phyloP scores from a whole-genome alignment of 2,329 filamentous ascomycete genomes.

The Ceratocystis huliohia region DNA sequence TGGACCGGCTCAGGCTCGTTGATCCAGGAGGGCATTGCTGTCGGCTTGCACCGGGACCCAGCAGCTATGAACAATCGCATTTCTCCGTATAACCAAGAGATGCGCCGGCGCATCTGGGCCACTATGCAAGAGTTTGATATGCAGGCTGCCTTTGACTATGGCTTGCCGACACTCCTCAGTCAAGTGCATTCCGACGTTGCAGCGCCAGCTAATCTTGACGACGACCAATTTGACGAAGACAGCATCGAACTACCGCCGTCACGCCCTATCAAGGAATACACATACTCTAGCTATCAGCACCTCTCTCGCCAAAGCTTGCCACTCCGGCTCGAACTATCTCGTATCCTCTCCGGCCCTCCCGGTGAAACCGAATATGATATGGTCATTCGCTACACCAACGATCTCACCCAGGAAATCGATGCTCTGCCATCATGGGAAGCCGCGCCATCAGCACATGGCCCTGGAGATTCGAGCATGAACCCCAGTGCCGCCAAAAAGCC shows the following conservation, averaged over 20 bases:
- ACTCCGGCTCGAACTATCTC: conserved; percentile 44
- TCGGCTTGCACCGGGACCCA: conserved; percentile 48
- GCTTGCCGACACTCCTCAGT: conserved; percentile 44
- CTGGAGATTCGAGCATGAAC: conserved; percentile 20
- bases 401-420: conserved; percentile 49
- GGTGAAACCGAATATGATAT: conserved; percentile 48
- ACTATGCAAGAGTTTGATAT: conserved; percentile 50
- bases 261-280: conserved; percentile 41
- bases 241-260: conserved; percentile 40
- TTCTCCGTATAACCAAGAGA: conserved; percentile 48
- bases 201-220: conserved; percentile 44
- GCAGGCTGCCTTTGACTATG: conserved; percentile 49
- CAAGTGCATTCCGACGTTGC: conserved; percentile 44
- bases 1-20: conserved; percentile 46
- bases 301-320: conserved; percentile 43
- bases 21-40: conserved; percentile 44
- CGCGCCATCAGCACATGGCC: conserved; percentile 1
- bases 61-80: conserved; percentile 43
- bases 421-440: conserved; percentile 45
- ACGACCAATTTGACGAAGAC: conserved; percentile 44
- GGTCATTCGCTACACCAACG: conserved; percentile 48
- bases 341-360: conserved; percentile 41
- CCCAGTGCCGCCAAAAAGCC: conserved; percentile 37
- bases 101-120: conserved; percentile 48
- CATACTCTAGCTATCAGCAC: conserved; percentile 47